Base-by-base conservation (phyloP, 805 yeast species). In the Peterozyma toletana region DNA sequence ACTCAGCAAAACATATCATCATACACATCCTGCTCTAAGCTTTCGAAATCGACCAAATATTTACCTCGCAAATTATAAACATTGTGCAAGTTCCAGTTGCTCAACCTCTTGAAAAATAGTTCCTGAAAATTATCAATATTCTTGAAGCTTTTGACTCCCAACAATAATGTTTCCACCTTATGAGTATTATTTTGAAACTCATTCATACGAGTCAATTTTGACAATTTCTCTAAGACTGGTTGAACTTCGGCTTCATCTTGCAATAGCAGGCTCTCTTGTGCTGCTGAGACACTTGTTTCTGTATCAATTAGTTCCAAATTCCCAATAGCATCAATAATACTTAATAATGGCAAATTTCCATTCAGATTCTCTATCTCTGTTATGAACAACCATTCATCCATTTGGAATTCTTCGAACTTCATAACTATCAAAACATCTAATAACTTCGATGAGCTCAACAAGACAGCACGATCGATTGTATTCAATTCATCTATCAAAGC, bases 361-460 rank as follows among this genome's bases (percentile, higher is more conserved):
- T 27, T 17, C 21, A 29, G 13, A 33, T 16, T 7, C 11, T 41
- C 44, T 29, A 34, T 79, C 52, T 84, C 87, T 27, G 80, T 71
- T 10, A 91, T 75, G 56, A 88, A 93, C 2, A 93, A 66, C 98
- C 98, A 91, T 54, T 88, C 93, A 48, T 77, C 57, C 60, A 77
- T 56, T 61, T 80, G 82, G 68, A 91, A 72, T 46, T 88, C 96
- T 56, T 90, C 97, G 36, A 73, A 71, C 33, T 80, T 77, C 45
- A 89, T 52, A 2, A 83, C 68, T 16, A 91, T 58, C 17, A 89
- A 59, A 30, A 85, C 71, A 56, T 91, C 99, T 39, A 93, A 65
- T 13, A 93, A 64, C 59, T 90, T 91, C 54, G 88, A 82, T 0
- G 83, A 85, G 44, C 76, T 75, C 31, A 83, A 63, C 2, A 78